A percentile compares a stretch with the other conserved stretches of the same genome.
Conservation (phyloP, 164 flowering plant species). For the Aristolochia fimbriata region DNA sequence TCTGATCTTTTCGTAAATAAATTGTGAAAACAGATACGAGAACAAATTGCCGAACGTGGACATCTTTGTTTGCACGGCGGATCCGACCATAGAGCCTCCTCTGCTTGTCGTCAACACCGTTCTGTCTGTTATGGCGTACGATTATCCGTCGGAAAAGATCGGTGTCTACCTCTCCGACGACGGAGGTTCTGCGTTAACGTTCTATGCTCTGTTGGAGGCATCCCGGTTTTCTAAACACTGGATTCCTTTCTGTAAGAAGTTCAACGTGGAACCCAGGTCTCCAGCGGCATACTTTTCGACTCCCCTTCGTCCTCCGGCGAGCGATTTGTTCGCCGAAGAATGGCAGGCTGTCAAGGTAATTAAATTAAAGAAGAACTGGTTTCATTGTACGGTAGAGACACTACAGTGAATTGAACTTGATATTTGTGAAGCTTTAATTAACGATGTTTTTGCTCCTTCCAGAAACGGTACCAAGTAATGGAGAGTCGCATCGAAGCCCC, state of each 20-base stretch:
- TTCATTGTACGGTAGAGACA: too few relatives aligned
- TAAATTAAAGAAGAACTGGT: too few relatives aligned
- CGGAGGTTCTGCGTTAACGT: constrained; percentile 33
- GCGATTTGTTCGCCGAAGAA: not conserved
- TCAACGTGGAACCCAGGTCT: constrained; percentile 23
- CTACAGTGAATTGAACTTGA: too few relatives aligned
- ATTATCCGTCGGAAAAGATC: constrained; percentile 35
- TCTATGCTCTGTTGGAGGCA: constrained; percentile 40
- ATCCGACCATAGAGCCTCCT: constrained; percentile 39
- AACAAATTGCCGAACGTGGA: constrained; percentile 27
- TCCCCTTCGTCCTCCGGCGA: not conserved
- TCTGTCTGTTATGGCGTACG: constrained; percentile 35
- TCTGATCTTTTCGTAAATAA: not conserved
- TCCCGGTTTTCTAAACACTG: constrained; percentile 24
- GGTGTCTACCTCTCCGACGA: constrained; percentile 39
- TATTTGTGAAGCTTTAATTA: too few relatives aligned
- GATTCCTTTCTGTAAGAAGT: constrained; percentile 44
- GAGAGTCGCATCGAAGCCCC: constrained; percentile 35
- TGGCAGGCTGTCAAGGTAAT: constrained; percentile 6
- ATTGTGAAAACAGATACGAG: constrained; percentile 11
- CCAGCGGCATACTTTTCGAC: constrained; percentile 30
- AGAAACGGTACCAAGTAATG: constrained; percentile 55
- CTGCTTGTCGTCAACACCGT: constrained; percentile 30
- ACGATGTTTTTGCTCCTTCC: not conserved
- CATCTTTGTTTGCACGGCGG: constrained; percentile 43